Conservation (phyloP, 139 green algal species). For the Ulvella scutata region DNA sequence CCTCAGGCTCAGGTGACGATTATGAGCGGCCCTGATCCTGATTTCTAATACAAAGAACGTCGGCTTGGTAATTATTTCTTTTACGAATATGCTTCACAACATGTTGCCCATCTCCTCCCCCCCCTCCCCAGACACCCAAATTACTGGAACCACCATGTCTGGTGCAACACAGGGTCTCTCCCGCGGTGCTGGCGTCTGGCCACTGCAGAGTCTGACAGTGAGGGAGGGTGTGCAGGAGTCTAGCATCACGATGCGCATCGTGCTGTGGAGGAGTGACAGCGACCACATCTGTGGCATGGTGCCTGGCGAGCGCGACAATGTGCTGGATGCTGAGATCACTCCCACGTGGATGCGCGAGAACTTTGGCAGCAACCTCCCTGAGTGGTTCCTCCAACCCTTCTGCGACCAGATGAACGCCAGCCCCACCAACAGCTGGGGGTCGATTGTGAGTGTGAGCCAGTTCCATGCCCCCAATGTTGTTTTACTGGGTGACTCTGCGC, state of each 20-base stretch:
- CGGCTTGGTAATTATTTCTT: too few relatives aligned
- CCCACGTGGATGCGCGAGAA: not conserved
- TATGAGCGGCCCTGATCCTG: too few relatives aligned
- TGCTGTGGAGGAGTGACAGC: not conserved
- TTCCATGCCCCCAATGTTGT: constrained; percentile 9
- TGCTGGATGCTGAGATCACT: not conserved
- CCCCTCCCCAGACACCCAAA: too few relatives aligned
- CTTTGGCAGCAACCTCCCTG: not conserved
- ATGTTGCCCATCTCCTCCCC: too few relatives aligned
- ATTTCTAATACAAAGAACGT: too few relatives aligned
- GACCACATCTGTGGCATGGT: not conserved
- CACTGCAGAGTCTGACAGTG: not conserved
- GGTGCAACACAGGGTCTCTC: too few relatives aligned
- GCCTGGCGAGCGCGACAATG: not conserved
- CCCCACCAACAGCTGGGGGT: not conserved
- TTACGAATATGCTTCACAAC: too few relatives aligned
- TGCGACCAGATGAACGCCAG: not conserved
- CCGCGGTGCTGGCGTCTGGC: too few relatives aligned
- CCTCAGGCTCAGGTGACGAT: too few relatives aligned
- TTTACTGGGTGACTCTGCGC: constrained; percentile 16
- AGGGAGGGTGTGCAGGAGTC: not conserved
- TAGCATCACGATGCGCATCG: not conserved
- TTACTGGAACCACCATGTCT: too few relatives aligned
- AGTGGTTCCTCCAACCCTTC: not conserved
- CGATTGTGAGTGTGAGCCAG: constrained; percentile 8